Percentiles rank a stretch among this genome's conserved stretches.
These are phyloP conservation scores for Magnusiomyces suaveolens DNA, from an alignment of 1,139 yeast species.

Conservation along the genomic window DNA sequence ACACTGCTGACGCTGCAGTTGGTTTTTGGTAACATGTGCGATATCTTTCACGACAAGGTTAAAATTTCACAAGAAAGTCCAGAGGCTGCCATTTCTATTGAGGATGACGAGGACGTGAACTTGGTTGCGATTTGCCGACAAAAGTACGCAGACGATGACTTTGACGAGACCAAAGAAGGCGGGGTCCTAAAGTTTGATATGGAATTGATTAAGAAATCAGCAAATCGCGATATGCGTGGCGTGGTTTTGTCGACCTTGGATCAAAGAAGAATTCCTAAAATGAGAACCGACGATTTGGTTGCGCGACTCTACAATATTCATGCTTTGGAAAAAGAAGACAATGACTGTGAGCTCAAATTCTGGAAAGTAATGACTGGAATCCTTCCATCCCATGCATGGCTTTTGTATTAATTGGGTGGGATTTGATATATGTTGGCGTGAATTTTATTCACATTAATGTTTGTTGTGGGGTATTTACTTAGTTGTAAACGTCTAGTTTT, in stretches of 20 bases:
- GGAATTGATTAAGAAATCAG: neutral
- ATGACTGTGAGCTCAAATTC: neutral
- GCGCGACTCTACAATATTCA: neutral
- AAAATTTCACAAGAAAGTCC: neutral
- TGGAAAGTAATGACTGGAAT: conserved; percentile 4
- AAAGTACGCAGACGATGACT: neutral
- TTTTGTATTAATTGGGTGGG: neutral
- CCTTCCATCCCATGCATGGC: conserved; percentile 6
- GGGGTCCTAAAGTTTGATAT: neutral
- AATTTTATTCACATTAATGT: no score
- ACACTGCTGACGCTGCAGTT: neutral
- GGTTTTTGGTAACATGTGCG: conserved; percentile 5
- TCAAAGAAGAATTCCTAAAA: neutral
- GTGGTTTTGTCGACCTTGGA: conserved; percentile 2
- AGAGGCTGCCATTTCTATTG: neutral
- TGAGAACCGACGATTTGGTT: neutral
- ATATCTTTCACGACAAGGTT: conserved; percentile 8
- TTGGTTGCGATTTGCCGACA: conserved; percentile 5
- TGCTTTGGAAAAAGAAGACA: neutral
- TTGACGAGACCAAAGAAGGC: neutral
- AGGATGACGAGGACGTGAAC: conserved; percentile 3
- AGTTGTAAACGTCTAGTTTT: no score
- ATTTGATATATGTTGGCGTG: no score
- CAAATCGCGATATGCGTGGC: conserved; percentile 1
- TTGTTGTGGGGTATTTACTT: no score